Percentiles rank a stretch among this genome's conserved stretches.
phyloP scores from a whole-genome alignment of 2,329 filamentous ascomycete genomes.

The Thelonectria blattea region DNA sequence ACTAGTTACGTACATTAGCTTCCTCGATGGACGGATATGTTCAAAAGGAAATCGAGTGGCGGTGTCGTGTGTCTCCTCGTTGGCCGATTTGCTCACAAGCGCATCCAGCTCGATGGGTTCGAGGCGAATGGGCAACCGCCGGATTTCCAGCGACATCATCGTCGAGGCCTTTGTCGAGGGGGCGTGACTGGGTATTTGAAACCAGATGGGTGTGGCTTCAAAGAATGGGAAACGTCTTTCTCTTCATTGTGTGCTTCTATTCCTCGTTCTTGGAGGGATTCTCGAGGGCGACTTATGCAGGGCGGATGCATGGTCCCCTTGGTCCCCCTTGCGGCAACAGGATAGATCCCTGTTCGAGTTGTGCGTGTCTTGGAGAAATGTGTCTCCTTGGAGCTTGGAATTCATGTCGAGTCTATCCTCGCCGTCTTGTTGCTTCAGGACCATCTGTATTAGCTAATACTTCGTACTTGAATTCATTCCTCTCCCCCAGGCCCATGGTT shows the following conservation, averaged over 20 bases:
- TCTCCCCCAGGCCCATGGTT: constrained; percentile 5
- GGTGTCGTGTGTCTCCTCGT: constrained; percentile 16
- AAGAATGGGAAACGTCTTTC: constrained; percentile 2
- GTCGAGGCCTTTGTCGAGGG: neutral
- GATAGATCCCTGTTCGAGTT: constrained; percentile 18
- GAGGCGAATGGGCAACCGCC: constrained; percentile 2
- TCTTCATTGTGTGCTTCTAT: constrained; percentile 7
- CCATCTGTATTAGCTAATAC: neutral
- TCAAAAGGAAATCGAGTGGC: constrained; percentile 19
- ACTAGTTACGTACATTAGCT: neutral
- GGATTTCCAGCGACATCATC: constrained; percentile 19
- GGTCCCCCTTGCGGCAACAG: constrained; percentile 12
- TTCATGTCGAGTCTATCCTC: neutral
- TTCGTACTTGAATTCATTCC: neutral
- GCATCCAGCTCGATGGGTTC: neutral
- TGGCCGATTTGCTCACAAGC: constrained; percentile 17
- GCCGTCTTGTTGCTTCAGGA: neutral
- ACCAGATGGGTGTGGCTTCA: constrained; percentile 7
- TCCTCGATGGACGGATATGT: neutral
- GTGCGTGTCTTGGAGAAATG: neutral
- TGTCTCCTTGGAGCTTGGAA: neutral
- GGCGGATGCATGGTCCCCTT: constrained; percentile 15
- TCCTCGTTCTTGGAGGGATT: constrained; percentile 11
- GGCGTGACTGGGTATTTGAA: neutral
- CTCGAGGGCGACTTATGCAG: constrained; percentile 11